phyloP scores from a whole-genome alignment of 768 basidiomycete species.

The Amanita molliuscula region DNA sequence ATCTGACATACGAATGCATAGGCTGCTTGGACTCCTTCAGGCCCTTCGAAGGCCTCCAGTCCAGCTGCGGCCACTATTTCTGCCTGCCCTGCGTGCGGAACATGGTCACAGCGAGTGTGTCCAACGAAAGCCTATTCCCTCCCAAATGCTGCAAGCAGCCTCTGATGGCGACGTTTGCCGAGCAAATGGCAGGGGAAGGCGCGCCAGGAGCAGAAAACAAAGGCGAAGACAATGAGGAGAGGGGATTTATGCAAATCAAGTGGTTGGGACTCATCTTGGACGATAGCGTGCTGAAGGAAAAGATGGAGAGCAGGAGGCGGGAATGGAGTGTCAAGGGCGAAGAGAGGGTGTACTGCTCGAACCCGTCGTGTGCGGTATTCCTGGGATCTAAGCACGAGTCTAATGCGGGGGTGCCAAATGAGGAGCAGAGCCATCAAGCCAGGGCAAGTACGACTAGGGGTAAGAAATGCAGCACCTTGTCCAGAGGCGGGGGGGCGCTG shows the following conservation, averaged over 20 bases:
- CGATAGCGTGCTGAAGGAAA: background rate
- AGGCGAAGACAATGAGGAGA: background rate
- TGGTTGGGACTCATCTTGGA: background rate
- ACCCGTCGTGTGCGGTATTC: constrained; percentile 20
- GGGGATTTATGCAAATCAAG: background rate
- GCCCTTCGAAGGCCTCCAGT: constrained; percentile 17
- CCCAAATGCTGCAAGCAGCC: constrained; percentile 33
- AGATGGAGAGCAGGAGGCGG: background rate
- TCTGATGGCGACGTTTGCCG: background rate
- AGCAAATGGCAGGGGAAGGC: background rate
- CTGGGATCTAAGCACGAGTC: background rate
- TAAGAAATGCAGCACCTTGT: background rate
- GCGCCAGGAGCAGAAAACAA: too few relatives aligned
- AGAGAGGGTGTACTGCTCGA: constrained; percentile 11
- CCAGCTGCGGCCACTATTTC: constrained; percentile 37
- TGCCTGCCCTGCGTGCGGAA: constrained; percentile 30
- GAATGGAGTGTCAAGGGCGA: background rate
- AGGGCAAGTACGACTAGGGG: background rate
- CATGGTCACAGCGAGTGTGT: constrained; percentile 30
- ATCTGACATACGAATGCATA: constrained; percentile 20
- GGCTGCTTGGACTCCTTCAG: constrained; percentile 28
- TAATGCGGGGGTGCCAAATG: background rate
- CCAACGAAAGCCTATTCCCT: constrained; percentile 42
- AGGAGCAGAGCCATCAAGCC: background rate
- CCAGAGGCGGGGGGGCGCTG: background rate